Percentiles rank a stretch among this genome's conserved stretches.
Conservation (phyloP, 108 stramenopile genomes). For the Skeletonema tropicum region DNA sequence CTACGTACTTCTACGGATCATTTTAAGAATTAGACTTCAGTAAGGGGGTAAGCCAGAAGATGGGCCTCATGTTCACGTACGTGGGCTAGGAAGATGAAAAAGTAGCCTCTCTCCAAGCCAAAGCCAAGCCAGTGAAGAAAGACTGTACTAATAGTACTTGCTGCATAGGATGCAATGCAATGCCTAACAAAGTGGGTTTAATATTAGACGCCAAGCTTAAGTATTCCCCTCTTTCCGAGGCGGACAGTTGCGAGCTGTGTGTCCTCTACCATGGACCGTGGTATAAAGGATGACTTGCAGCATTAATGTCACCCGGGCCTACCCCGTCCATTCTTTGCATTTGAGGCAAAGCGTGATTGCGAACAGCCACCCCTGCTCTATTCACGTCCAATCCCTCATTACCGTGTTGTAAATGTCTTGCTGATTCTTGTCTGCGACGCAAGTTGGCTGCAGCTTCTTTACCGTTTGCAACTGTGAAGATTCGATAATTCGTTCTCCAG, state of each 20-base stretch:
- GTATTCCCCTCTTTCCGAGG: neutral
- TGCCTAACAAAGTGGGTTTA: too few species aligned
- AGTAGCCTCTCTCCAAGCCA: too few species aligned
- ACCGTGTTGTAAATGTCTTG: neutral
- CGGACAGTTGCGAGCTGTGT: neutral
- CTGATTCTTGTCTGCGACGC: neutral
- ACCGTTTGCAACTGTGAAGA: constrained; percentile 38
- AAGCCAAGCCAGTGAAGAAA: too few species aligned
- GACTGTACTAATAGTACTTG: too few species aligned
- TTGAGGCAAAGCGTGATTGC: neutral
- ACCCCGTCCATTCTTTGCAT: constrained; percentile 15
- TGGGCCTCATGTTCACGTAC: neutral
- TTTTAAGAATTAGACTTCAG: neutral
- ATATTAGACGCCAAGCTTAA: neutral
- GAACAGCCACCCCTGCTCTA: neutral
- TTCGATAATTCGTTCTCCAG: constrained; percentile 38
- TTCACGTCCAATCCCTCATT: neutral
- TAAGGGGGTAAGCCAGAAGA: neutral
- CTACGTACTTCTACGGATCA: neutral
- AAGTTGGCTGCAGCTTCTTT: constrained; percentile 19
- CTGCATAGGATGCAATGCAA: too few species aligned
- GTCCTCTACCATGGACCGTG: constrained; percentile 24
- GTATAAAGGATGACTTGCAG: constrained; percentile 27
- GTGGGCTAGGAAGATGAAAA: neutral
- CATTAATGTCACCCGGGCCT: constrained; percentile 26